These are phyloP conservation scores for Gracilaria gracilis DNA, from an alignment of 23 red algal species.

Conservation along the genomic window DNA sequence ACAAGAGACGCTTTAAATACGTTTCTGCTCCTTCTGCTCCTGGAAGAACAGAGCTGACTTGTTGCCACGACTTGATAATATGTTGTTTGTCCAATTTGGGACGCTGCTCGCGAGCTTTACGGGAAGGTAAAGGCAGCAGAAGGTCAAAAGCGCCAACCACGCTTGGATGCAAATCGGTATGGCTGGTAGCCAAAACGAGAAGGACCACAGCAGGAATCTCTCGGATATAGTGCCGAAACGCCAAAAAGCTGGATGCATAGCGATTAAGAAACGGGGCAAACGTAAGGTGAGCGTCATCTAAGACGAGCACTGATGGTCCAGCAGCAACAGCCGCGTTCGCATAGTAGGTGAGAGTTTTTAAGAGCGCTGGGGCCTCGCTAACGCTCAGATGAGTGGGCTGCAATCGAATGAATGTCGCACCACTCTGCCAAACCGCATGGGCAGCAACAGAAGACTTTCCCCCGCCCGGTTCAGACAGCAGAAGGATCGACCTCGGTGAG, in stretches of 20 bases:
- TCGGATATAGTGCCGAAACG: background rate
- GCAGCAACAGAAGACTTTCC: slow-evolving; percentile 21
- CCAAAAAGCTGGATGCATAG: slow-evolving; percentile 19
- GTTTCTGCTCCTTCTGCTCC: slow-evolving; percentile 17
- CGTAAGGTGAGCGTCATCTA: slow-evolving; percentile 48
- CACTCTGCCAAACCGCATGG: background rate
- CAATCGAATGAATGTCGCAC: slow-evolving; percentile 2
- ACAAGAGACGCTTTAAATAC: slow-evolving; percentile 21
- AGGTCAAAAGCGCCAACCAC: slow-evolving; percentile 16
- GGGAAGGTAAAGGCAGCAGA: background rate
- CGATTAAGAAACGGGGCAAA: slow-evolving; percentile 6
- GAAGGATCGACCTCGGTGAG: background rate
- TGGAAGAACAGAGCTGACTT: background rate
- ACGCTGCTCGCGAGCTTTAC: background rate
- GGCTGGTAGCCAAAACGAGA: background rate
- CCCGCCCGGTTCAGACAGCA: background rate
- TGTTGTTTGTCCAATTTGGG: background rate
- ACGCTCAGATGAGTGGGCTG: slow-evolving; percentile 13
- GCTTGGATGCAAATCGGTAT: background rate
- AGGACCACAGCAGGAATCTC: background rate
- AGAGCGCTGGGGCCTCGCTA: background rate
- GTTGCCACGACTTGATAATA: background rate
- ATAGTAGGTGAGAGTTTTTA: slow-evolving; percentile 17
- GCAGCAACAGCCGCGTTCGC: slow-evolving; percentile 1
- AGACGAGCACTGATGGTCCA: slow-evolving; percentile 32